phyloP scores from a whole-genome alignment of 495 filamentous ascomycete species.

The Evernia prunastri region DNA sequence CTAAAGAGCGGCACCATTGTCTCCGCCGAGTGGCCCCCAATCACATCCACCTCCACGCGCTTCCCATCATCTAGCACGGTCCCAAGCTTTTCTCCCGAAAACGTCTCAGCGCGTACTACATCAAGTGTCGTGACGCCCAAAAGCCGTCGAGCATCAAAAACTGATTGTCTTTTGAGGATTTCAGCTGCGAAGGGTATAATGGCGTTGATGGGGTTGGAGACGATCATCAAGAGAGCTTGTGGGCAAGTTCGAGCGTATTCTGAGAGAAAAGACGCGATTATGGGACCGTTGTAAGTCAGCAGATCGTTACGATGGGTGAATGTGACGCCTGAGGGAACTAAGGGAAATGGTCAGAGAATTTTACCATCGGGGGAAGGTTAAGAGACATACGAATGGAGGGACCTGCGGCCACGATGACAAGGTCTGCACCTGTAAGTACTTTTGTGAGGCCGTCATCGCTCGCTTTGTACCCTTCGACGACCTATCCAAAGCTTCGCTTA shows the following conservation, averaged over 20 bases:
- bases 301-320: not conserved
- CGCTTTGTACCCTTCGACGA: not conserved
- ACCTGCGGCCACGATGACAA: not conserved
- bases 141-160: not conserved
- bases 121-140: not conserved
- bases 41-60: not conserved
- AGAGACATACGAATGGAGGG: not conserved
- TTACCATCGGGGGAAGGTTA: not conserved
- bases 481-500: not conserved
- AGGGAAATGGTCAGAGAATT: not conserved
- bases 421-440: not conserved
- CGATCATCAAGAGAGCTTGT: not conserved
- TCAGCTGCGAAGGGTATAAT: not conserved
- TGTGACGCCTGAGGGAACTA: not conserved
- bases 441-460: not conserved
- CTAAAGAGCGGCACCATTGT: not conserved
- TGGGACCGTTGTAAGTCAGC: not conserved
- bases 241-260: not conserved
- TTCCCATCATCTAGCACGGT: not conserved
- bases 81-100: not conserved
- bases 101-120: not conserved
- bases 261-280: not conserved
- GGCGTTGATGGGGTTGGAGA: not conserved
- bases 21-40: not conserved
- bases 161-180: not conserved